Percentiles rank a stretch among this genome's conserved stretches.
Conservation (phyloP, 768 basidiomycete genomes). For the Podaxis mareebaensis region DNA sequence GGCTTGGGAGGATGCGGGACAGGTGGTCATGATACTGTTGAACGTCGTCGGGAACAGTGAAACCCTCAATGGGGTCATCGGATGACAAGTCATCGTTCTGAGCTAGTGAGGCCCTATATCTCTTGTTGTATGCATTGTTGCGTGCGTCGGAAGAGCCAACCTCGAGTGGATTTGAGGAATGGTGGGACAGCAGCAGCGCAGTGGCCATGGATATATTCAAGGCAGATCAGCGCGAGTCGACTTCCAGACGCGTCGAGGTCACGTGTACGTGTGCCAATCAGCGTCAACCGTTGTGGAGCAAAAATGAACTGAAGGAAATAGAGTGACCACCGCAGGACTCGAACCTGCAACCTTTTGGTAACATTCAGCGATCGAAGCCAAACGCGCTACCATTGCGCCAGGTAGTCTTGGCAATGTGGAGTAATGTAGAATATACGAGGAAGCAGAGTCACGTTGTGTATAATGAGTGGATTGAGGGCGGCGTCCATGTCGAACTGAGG, state of each 20-base stretch:
- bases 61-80: conserved; percentile 50
- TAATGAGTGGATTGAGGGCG: neutral
- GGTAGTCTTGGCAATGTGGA: conserved; percentile 52
- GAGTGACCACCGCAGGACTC: conserved; percentile 88
- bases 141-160: conserved; percentile 60
- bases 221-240: neutral
- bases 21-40: conserved; percentile 54
- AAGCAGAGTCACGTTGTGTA: neutral
- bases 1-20: conserved; percentile 39
- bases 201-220: conserved; percentile 9
- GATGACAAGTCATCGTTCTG: conserved; percentile 39
- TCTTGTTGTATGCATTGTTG: conserved; percentile 45
- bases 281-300: neutral
- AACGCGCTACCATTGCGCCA: conserved; percentile 96
- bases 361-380: conserved; percentile 79
- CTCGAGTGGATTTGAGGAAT: conserved; percentile 76
- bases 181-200: conserved; percentile 49
- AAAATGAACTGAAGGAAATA: conserved; percentile 17
- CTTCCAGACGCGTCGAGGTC: conserved; percentile 16
- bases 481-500: conserved; percentile 4
- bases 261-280: conserved; percentile 9
- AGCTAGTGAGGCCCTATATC: conserved; percentile 31
- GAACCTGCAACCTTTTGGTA: conserved; percentile 96
- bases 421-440: neutral
- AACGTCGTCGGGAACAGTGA: conserved; percentile 36